phyloP scores from a whole-genome alignment of 768 basidiomycete genomes.

The Epithele typhae region DNA sequence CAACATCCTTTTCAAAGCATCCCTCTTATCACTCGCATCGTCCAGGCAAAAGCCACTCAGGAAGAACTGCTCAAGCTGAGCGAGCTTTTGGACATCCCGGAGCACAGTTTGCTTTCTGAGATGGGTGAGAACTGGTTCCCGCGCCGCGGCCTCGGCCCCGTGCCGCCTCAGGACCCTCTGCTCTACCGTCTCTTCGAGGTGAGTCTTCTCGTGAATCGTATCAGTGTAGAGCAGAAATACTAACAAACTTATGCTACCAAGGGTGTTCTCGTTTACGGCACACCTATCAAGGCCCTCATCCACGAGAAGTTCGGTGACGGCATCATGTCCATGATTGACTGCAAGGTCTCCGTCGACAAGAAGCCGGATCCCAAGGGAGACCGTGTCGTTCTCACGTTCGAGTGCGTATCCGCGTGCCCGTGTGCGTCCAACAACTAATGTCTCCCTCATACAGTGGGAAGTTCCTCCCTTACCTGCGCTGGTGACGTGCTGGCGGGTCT shows the following conservation, averaged over 20 bases:
- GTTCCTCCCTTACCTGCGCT: constrained; percentile 69
- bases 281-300: constrained; percentile 76
- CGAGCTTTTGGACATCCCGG: constrained; percentile 44
- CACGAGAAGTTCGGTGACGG: constrained; percentile 89
- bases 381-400: constrained; percentile 73
- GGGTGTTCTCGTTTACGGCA: constrained; percentile 74
- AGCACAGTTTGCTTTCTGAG: constrained; percentile 34
- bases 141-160: constrained; percentile 62
- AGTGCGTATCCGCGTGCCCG: constrained; percentile 43
- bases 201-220: constrained; percentile 38
- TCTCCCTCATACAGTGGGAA: constrained; percentile 50
- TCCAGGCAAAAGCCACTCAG: constrained; percentile 60
- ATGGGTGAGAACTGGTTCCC: constrained; percentile 73
- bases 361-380: constrained; percentile 78
- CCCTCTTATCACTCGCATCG: neutral
- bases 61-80: constrained; percentile 57
- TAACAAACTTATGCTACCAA: constrained; percentile 61
- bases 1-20: neutral
- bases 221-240: constrained; percentile 77
- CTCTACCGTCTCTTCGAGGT: constrained; percentile 83
- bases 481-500: constrained; percentile 33
- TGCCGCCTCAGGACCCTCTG: constrained; percentile 74
- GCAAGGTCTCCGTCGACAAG: constrained; percentile 60
- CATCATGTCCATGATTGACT: constrained; percentile 89
- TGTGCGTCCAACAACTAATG: neutral